phyloP scores from a whole-genome alignment of 768 basidiomycete genomes.

The Rhodotorula toruloides region DNA sequence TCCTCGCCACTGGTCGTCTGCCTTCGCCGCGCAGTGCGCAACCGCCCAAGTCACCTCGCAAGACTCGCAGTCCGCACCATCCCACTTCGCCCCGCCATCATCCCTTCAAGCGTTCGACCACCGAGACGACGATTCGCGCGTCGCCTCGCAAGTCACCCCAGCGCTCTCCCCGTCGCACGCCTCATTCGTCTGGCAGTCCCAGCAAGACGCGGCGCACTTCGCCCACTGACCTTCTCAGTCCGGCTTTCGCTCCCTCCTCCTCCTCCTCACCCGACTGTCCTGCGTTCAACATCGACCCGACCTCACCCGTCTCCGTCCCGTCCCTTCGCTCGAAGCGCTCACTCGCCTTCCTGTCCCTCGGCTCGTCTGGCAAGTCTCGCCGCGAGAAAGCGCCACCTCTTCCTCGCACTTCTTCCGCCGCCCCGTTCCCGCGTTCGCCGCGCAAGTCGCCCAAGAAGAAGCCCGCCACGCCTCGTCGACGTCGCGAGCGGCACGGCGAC shows the following conservation, averaged over 20 bases:
- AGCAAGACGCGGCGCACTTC: neutral
- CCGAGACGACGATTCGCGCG: neutral
- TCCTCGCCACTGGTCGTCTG: neutral
- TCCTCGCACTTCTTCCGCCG: neutral
- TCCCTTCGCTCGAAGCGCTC: neutral
- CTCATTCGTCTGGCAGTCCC: neutral
- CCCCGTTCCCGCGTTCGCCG: neutral
- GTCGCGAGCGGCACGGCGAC: neutral
- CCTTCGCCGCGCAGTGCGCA: neutral
- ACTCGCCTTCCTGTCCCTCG: neutral
- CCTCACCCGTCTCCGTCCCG: neutral
- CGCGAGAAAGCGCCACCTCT: too few relatives aligned
- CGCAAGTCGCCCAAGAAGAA: neutral
- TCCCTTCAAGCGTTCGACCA: neutral
- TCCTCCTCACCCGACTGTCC: neutral
- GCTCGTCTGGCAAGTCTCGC: too few relatives aligned
- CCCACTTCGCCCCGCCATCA: neutral
- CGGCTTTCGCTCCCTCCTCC: neutral
- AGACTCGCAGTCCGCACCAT: neutral
- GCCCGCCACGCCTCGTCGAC: neutral
- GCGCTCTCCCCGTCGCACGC: neutral
- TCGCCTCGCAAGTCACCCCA: neutral
- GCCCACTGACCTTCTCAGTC: neutral
- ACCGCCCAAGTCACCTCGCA: neutral
- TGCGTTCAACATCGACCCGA: slow-evolving; percentile 1